Evolutionary conservation across 495 filamentous ascomycete species (phyloP).

Genomic region (Staphylotrichum tortipilum): DNA sequence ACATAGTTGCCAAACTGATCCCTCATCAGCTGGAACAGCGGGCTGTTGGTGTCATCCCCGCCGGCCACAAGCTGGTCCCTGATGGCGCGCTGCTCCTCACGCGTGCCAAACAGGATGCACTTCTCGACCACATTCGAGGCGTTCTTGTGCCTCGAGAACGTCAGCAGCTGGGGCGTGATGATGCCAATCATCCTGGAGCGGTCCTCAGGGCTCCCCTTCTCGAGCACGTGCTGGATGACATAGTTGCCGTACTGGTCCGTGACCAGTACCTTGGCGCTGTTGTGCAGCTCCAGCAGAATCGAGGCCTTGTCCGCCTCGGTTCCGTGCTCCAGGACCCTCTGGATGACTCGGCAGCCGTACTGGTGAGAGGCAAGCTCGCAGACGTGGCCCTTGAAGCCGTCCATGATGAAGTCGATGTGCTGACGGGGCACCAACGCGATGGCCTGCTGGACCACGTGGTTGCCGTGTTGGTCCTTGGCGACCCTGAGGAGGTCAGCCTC

Average conservation of each 20-base stretch:
- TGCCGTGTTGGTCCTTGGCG: conserved; percentile 86
- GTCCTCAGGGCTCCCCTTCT: conserved; percentile 70
- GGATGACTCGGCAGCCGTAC: conserved; percentile 90
- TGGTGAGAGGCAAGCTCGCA: conserved; percentile 66
- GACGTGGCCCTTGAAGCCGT: conserved; percentile 75
- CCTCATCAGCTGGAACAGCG: conserved; percentile 68
- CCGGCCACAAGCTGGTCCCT: conserved; percentile 53
- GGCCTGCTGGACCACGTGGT: conserved; percentile 94
- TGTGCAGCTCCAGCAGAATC: conserved; percentile 73
- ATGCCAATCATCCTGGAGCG: conserved; percentile 62
- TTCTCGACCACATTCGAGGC: conserved; percentile 97
- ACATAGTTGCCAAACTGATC: conserved; percentile 97
- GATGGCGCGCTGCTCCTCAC: conserved; percentile 62
- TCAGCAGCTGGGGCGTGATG: conserved; percentile 63
- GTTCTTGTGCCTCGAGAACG: conserved; percentile 87
- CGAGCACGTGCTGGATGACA: conserved; percentile 89
- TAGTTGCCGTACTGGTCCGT: conserved; percentile 94
- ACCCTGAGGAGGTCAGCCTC: conserved; percentile 69
- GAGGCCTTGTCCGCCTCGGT: conserved; percentile 58
- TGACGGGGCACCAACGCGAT: conserved; percentile 77
- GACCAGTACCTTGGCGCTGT: conserved; percentile 61
- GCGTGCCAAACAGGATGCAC: conserved; percentile 67
- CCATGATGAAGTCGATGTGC: conserved; percentile 83
- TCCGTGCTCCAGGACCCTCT: conserved; percentile 84
- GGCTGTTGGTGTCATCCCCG: conserved; percentile 56